Conservation (phyloP, 768 basidiomycete genomes). For the Suillus paluster region DNA sequence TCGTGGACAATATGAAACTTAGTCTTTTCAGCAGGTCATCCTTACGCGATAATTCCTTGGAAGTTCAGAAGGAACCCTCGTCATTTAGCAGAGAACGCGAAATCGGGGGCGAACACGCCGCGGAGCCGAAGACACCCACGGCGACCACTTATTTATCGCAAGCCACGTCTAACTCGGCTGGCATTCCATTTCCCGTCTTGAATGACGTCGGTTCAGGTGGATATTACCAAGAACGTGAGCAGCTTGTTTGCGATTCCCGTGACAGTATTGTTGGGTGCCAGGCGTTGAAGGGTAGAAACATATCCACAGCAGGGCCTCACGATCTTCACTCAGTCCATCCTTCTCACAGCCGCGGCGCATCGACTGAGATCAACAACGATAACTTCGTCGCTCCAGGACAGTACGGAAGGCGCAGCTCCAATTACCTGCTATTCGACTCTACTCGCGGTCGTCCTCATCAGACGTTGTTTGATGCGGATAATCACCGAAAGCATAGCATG, state of each 20-base stretch:
- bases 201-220: conserved; percentile 25
- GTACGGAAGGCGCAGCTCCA: conserved; percentile 38
- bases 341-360: conserved; percentile 16
- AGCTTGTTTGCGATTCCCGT: conserved; percentile 12
- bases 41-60: conserved; percentile 26
- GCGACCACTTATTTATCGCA: conserved; percentile 38
- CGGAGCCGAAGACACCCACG: conserved; percentile 43
- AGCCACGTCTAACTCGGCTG: conserved; percentile 28
- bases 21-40: conserved; percentile 43
- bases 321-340: conserved; percentile 19
- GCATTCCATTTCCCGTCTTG: conserved; percentile 28
- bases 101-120: conserved; percentile 35
- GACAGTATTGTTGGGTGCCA: neutral
- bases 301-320: conserved; percentile 6
- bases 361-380: conserved; percentile 2
- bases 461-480: conserved; percentile 27
- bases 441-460: conserved; percentile 31
- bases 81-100: conserved; percentile 29
- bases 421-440: conserved; percentile 45
- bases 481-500: conserved; percentile 24
- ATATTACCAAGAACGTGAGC: conserved; percentile 28
- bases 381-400: conserved; percentile 23
- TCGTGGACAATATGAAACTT: conserved; percentile 57
- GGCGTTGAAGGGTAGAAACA: neutral
- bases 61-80: conserved; percentile 34